These are phyloP conservation scores for Kockiozyma suomiensis DNA, from an alignment of 805 yeast genomes.

Conservation along the genomic window DNA sequence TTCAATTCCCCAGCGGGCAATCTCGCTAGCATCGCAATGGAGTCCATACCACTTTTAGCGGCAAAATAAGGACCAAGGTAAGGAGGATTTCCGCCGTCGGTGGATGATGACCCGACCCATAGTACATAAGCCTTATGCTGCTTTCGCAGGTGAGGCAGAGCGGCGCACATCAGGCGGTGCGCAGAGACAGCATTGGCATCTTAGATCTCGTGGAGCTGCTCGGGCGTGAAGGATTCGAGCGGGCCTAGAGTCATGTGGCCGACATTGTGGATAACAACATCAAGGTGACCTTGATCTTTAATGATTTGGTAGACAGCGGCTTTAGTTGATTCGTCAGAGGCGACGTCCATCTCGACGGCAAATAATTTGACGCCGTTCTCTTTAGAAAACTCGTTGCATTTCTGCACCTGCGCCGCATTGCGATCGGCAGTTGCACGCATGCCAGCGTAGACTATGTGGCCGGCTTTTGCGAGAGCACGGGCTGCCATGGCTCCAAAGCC, in stretches of 20 bases:
- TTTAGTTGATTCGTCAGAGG: slow-evolving; percentile 7
- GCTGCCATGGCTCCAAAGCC: slow-evolving; percentile 17
- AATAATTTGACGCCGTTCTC: slow-evolving; percentile 4
- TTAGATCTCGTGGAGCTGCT: slow-evolving; percentile 10
- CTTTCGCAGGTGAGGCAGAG: slow-evolving; percentile 6
- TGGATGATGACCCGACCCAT: slow-evolving; percentile 16
- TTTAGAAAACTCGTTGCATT: slow-evolving; percentile 1
- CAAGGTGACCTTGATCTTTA: slow-evolving; percentile 10
- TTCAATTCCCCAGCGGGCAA: slow-evolving; percentile 15
- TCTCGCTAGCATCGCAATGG: slow-evolving; percentile 12
- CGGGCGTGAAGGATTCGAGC: slow-evolving; percentile 10
- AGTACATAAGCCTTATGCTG: slow-evolving; percentile 7
- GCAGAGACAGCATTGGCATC: slow-evolving; percentile 12
- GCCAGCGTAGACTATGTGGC: slow-evolving; percentile 15
- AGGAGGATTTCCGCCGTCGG: slow-evolving; percentile 10
- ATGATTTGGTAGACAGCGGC: slow-evolving; percentile 3
- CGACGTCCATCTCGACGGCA: slow-evolving; percentile 12
- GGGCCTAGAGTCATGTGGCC: slow-evolving; percentile 17
- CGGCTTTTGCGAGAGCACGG: slow-evolving; percentile 12
- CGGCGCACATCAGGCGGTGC: slow-evolving; percentile 12
- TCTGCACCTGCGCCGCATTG: slow-evolving; percentile 1
- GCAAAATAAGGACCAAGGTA: slow-evolving; percentile 14
- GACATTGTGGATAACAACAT: slow-evolving; percentile 12
- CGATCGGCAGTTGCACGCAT: slow-evolving; percentile 11
- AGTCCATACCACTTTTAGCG: slow-evolving; percentile 14